phyloP scores from a whole-genome alignment of 768 basidiomycete genomes.

The Mycena filopes region DNA sequence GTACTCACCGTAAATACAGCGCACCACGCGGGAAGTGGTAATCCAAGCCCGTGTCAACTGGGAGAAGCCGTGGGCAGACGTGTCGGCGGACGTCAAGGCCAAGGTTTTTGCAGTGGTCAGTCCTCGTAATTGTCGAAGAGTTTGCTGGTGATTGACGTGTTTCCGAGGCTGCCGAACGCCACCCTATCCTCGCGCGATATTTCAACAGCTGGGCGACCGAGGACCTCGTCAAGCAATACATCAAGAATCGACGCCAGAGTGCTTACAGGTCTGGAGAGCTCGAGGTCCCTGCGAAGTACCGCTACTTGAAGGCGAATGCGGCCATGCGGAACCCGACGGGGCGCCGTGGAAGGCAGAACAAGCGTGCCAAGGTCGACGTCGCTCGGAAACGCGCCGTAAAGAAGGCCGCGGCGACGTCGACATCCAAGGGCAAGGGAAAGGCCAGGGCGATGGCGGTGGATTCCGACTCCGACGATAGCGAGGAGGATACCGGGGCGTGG shows the following conservation, averaged over 20 bases:
- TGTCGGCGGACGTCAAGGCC: slow-evolving; percentile 15
- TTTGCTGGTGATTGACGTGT: not conserved
- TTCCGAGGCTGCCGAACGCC: not conserved
- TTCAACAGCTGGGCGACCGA: slow-evolving; percentile 41
- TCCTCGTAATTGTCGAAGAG: not conserved
- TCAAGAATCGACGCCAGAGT: slow-evolving; percentile 31
- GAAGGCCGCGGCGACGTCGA: not conserved
- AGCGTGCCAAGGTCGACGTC: not conserved
- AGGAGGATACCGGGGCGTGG: too few relatives aligned
- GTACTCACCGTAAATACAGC: not conserved
- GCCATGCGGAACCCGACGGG: slow-evolving; percentile 24
- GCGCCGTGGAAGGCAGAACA: not conserved
- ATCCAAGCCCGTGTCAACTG: slow-evolving; percentile 17
- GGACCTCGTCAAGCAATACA: slow-evolving; percentile 33
- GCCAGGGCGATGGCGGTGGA: too few relatives aligned
- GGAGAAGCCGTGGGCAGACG: slow-evolving; percentile 24
- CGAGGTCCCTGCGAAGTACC: slow-evolving; percentile 30
- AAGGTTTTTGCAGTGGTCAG: slow-evolving; percentile 20
- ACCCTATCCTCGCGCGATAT: not conserved
- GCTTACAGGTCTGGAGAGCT: slow-evolving; percentile 27
- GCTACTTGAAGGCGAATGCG: slow-evolving; percentile 34
- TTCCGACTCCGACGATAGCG: too few relatives aligned
- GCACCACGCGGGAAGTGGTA: slow-evolving; percentile 20
- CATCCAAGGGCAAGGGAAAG: too few relatives aligned
- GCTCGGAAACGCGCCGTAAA: not conserved